These are phyloP conservation scores for Tulasnella sp. DNA, from an alignment of 768 basidiomycete species.

Conservation along the genomic window DNA sequence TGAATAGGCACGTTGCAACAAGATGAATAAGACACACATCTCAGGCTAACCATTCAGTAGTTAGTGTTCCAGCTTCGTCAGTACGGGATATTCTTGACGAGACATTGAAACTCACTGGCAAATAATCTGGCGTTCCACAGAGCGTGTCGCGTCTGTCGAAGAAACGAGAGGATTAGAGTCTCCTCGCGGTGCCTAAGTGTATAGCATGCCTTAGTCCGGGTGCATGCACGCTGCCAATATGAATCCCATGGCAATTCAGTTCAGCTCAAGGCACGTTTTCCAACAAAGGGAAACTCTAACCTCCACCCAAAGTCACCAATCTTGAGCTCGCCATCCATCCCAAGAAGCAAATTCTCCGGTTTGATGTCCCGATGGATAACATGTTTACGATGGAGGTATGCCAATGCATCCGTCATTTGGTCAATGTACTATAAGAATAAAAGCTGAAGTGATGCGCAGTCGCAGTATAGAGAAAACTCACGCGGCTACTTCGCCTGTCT, in stretches of 20 bases:
- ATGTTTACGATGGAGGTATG: slow-evolving; percentile 37
- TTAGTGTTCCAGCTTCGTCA: too few species aligned
- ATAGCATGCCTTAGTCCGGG: slow-evolving; percentile 24
- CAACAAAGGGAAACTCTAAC: too few species aligned
- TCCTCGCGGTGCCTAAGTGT: not conserved
- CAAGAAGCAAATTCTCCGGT: slow-evolving; percentile 38
- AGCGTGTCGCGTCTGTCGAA: slow-evolving; percentile 31
- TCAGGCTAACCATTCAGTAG: too few species aligned
- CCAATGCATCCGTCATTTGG: slow-evolving; percentile 38
- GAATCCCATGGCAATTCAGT: too few species aligned
- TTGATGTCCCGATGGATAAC: slow-evolving; percentile 44
- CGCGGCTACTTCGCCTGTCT: slow-evolving; percentile 29
- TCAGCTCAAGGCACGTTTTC: too few species aligned
- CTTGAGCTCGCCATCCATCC: slow-evolving; percentile 36
- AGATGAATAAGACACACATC: too few species aligned
- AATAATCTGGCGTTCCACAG: slow-evolving; percentile 38
- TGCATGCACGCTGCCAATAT: slow-evolving; percentile 52
- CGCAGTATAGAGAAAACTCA: slow-evolving; percentile 18
- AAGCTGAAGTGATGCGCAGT: not conserved
- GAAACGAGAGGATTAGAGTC: not conserved
- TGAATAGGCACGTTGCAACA: too few species aligned
- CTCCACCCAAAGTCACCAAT: slow-evolving; percentile 79
- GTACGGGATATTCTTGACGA: too few species aligned
- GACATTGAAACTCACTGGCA: slow-evolving; percentile 25
- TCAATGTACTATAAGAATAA: slow-evolving; percentile 30